These are phyloP conservation scores for Tolypocladium amazonense DNA, from an alignment of 2,329 filamentous ascomycete species.

Conservation along the genomic window DNA sequence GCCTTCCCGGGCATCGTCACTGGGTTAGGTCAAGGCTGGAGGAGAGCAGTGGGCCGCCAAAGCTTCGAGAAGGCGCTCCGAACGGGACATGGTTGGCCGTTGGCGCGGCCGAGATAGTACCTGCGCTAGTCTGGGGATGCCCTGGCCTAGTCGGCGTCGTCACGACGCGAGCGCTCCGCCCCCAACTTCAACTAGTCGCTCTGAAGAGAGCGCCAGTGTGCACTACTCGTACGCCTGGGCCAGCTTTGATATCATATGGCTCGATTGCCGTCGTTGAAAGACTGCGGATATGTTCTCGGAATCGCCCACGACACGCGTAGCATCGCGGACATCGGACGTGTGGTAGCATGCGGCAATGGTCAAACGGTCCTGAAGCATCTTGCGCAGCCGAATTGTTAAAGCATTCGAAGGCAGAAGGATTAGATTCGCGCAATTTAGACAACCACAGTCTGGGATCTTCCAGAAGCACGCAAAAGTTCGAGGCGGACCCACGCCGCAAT, in stretches of 20 bases:
- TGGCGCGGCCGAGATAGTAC: slow-evolving; percentile 4
- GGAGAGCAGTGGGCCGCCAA: background rate
- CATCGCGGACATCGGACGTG: background rate
- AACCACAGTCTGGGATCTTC: slow-evolving; percentile 13
- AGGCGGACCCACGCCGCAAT: slow-evolving; percentile 5
- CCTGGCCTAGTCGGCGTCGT: slow-evolving; percentile 4
- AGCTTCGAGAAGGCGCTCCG: background rate
- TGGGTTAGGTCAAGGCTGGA: background rate
- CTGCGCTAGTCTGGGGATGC: slow-evolving; percentile 7
- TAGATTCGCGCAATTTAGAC: background rate
- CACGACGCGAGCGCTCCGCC: background rate
- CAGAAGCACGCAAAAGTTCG: slow-evolving; percentile 18
- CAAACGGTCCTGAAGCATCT: background rate
- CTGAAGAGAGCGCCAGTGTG: slow-evolving; percentile 2
- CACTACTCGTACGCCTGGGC: background rate
- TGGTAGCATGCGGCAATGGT: background rate
- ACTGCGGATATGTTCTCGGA: background rate
- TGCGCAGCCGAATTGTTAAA: background rate
- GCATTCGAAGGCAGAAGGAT: background rate
- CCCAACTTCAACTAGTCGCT: background rate
- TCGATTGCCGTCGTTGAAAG: background rate
- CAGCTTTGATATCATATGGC: background rate
- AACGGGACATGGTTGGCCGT: background rate
- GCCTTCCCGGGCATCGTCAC: background rate
- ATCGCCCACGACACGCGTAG: background rate